These are phyloP conservation scores for Chlamydomonas sphaeroides DNA, from an alignment of 139 green algal genomes.

Conservation along the genomic window DNA sequence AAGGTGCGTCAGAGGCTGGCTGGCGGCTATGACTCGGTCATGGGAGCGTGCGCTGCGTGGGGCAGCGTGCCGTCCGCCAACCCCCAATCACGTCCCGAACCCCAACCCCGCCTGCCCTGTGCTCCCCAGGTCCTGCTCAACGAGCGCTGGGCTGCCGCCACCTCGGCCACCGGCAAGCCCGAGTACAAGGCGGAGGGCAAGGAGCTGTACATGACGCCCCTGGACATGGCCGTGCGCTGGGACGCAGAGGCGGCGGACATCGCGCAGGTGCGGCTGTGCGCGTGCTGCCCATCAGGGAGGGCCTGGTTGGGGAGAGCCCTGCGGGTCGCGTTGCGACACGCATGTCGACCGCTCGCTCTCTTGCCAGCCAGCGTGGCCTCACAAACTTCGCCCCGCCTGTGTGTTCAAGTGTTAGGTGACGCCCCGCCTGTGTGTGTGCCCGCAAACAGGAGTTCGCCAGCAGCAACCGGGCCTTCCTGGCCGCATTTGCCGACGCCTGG, in stretches of 20 bases:
- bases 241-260: constrained; percentile 12
- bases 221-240: constrained; percentile 34
- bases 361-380: background rate
- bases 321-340: background rate
- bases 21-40: background rate
- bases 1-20: background rate
- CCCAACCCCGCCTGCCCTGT: background rate
- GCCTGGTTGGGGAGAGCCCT: no score
- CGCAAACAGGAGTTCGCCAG: constrained; percentile 38
- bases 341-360: background rate
- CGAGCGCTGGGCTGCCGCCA: constrained; percentile 12
- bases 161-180: background rate
- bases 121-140: constrained; percentile 19
- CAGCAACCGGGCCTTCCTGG: constrained; percentile 40
- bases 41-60: background rate
- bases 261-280: constrained; percentile 9
- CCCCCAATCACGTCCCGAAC: background rate
- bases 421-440: background rate
- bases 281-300: no score
- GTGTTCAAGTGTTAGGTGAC: background rate
- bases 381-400: background rate
- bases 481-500: constrained; percentile 46
- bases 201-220: constrained; percentile 34
- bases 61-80: background rate
- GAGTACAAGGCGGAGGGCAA: constrained; percentile 44